Evolutionary conservation across 768 basidiomycete species (phyloP).

Genomic region (Leccinum truebloodii): DNA sequence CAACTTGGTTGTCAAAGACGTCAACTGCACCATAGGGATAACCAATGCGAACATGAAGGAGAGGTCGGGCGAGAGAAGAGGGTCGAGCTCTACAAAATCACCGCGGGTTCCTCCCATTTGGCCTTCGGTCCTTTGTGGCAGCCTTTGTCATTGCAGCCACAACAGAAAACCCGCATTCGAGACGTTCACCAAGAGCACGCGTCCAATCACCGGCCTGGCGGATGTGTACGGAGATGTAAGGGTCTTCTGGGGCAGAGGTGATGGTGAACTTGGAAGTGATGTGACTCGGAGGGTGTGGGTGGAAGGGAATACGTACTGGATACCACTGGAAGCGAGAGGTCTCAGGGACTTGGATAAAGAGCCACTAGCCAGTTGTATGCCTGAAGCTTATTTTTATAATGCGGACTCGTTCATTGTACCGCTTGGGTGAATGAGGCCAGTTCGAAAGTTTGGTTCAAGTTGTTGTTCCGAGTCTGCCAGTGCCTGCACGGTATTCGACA

Average conservation of each 20-base stretch:
- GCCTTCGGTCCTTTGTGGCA: too few relatives aligned
- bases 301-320: conserved; percentile 61
- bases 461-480: conserved; percentile 47
- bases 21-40: too few relatives aligned
- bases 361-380: conserved; percentile 90
- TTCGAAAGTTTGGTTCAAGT: conserved; percentile 68
- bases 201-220: conserved; percentile 94
- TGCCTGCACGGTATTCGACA: conserved; percentile 79
- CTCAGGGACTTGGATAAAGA: conserved; percentile 84
- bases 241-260: conserved; percentile 86
- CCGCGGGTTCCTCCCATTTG: too few relatives aligned
- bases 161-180: conserved; percentile 37
- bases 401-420: conserved; percentile 88
- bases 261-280: conserved; percentile 74
- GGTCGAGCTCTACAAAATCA: too few relatives aligned
- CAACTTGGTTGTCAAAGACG: conserved; percentile 79
- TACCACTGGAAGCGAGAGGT: conserved; percentile 89
- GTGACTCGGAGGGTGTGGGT: background rate
- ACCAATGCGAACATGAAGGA: too few relatives aligned
- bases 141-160: too few relatives aligned
- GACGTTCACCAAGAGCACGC: conserved; percentile 76
- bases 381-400: conserved; percentile 91
- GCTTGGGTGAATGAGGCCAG: conserved; percentile 84
- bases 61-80: too few relatives aligned
- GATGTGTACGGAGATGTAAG: conserved; percentile 60